Percentiles rank a stretch among this genome's conserved stretches.
These are phyloP conservation scores for Anthostomella pinea DNA, from an alignment of 2,329 filamentous ascomycete genomes.

Conservation along the genomic window DNA sequence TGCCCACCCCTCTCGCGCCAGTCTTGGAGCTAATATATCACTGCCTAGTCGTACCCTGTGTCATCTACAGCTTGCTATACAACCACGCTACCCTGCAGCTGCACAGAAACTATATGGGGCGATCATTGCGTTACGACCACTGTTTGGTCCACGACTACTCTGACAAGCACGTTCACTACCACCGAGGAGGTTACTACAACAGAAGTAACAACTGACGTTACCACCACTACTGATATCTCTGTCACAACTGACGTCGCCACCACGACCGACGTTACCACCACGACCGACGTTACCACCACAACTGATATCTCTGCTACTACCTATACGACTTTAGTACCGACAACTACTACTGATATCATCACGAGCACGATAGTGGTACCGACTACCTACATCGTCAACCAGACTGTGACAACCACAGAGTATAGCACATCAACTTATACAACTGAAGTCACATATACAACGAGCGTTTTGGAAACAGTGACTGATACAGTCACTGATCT, in stretches of 20 bases:
- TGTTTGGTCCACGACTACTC: neutral
- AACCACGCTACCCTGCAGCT: neutral
- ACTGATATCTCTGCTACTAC: conserved; percentile 15
- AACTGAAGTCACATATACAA: conserved; percentile 18
- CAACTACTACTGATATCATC: too few relatives aligned
- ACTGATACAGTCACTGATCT: conserved; percentile 16
- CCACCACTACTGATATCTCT: neutral
- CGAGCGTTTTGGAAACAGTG: conserved; percentile 14
- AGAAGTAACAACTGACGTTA: neutral
- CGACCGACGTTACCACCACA: conserved; percentile 10
- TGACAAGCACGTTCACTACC: too few relatives aligned
- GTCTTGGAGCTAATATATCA: neutral
- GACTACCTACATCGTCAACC: conserved; percentile 15
- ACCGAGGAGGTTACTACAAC: conserved; percentile 6
- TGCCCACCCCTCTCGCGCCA: neutral
- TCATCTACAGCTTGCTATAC: conserved; percentile 3
- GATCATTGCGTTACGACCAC: neutral
- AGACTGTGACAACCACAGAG: conserved; percentile 16
- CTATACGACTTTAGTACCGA: conserved; percentile 18
- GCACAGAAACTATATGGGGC: conserved; percentile 1
- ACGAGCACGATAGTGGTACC: conserved; percentile 17
- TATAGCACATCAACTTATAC: conserved; percentile 21
- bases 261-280: neutral
- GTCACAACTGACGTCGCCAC: neutral
- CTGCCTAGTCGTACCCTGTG: too few relatives aligned